Evolutionary conservation across 148 eudicot species (phyloP), one percentile per base, ranked within the genome.

Genomic region (Gaultheria prostrata): DNA sequence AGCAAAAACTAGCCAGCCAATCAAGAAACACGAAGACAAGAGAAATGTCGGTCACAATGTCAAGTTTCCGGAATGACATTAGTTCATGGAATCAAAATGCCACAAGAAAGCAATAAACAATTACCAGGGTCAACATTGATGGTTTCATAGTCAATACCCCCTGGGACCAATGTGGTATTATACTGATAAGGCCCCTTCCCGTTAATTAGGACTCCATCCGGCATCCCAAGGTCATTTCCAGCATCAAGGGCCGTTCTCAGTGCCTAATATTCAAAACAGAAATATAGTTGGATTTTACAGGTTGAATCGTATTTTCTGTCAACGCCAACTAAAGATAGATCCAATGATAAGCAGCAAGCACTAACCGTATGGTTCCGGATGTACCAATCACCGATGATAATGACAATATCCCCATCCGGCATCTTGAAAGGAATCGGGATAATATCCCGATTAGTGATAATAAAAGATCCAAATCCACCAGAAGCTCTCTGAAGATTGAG

Each of bases 371-470:
- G 98, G 88, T 88, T 92, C 65, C 90, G 90, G 32, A 84, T 92
- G 82, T 95, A 97, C 99, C 99, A 97, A 88, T 97, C 99, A 46
- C 99, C 98, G 35, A 97, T 97, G 88, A 92, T 87, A 79, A 97
- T 88, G 48, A 87, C 84, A 73, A 94, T 85, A 80, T 97, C 96
- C 14, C 89, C 98, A 89, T 95, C 94, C 72, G 99, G 97, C n/a
- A 81, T 80, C 83, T 86, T 92, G 78, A 92, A 95, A 53, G 99
- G 99, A 35, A 92, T 82, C 1, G 95, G 82, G 53, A 95, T 91
- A 26, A 89, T 54, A 9, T 82, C 50, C 35, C 97, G 89, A 71
- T 93, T 97, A 12, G 83, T 90, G 85, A 95, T 83, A 63, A 91
- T 79, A 72, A 97, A 87, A 61, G 96, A 83, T 76, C 99, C 98